These are phyloP conservation scores for Trifolium repens DNA, from an alignment of 306 rosid genomes.

Conservation along the genomic window DNA sequence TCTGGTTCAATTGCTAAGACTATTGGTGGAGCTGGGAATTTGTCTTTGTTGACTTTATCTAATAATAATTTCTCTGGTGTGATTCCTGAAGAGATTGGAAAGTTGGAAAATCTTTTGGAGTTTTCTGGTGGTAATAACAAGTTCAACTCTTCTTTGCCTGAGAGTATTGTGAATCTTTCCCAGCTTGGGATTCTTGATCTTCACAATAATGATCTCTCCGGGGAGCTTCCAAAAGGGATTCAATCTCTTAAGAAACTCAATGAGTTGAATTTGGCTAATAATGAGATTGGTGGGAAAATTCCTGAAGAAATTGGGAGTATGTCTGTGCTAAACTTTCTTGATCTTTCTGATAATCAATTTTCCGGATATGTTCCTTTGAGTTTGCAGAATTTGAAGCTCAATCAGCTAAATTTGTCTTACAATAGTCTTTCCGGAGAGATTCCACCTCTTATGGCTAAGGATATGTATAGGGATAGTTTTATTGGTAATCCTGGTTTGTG, in stretches of 20 bases:
- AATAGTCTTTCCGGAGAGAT: conserved; percentile 71
- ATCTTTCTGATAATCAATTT: conserved; percentile 70
- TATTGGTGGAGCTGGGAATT: conserved; percentile 63
- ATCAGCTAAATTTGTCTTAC: conserved; percentile 72
- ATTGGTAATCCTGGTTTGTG: conserved; percentile 85
- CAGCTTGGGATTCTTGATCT: conserved; percentile 81
- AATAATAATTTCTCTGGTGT: conserved; percentile 68
- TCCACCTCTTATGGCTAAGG: conserved; percentile 70
- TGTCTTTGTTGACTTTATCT: conserved; percentile 60
- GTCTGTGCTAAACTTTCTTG: conserved; percentile 76
- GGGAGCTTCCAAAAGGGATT: conserved; percentile 61
- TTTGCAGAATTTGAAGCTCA: conserved; percentile 79
- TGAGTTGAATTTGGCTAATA: conserved; percentile 76
- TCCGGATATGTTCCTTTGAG: conserved; percentile 68
- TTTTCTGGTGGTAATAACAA: conserved; percentile 61
- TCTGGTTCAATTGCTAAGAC: conserved; percentile 68
- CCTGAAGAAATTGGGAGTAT: conserved; percentile 69
- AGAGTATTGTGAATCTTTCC: conserved; percentile 56
- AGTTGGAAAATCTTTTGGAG: conserved; percentile 60
- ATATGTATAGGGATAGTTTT: conserved; percentile 70
- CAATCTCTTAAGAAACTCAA: conserved; percentile 66
- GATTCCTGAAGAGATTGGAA: conserved; percentile 79
- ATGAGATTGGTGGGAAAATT: conserved; percentile 66
- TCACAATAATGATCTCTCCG: conserved; percentile 62
- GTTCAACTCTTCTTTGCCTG: conserved; percentile 65